Percentiles rank a stretch among this genome's conserved stretches.
Conservation (phyloP, 2,329 filamentous ascomycete species). For the Rutstroemia sydowiana region DNA sequence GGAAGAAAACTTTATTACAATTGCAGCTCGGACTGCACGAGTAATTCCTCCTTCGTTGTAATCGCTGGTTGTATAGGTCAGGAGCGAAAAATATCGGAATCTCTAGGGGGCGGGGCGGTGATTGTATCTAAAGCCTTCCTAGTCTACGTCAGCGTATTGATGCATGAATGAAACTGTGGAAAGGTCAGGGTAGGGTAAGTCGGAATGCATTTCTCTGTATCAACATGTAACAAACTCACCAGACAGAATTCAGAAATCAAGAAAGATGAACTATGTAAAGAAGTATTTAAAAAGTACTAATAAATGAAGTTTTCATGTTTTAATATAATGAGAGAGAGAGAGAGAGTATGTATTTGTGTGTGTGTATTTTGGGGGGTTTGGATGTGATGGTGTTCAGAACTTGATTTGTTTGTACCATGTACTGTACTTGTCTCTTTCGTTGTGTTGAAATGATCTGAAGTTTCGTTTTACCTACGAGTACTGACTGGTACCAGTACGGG, state of each 20-base stretch:
- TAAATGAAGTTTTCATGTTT: background rate
- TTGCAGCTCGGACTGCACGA: background rate
- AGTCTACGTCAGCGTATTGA: conserved; percentile 29
- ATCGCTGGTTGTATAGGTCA: conserved; percentile 12
- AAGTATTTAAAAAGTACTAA: conserved; percentile 1
- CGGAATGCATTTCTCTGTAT: conserved; percentile 1
- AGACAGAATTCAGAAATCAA: background rate
- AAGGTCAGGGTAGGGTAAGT: background rate
- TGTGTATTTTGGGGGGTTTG: no score
- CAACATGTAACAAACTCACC: background rate
- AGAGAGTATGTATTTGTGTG: no score
- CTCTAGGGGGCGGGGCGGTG: conserved; percentile 22
- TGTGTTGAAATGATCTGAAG: no score
- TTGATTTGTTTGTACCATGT: no score
- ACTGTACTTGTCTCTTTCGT: no score
- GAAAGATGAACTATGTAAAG: background rate
- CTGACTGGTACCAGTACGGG: no score
- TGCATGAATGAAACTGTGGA: conserved; percentile 18
- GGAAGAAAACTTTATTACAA: background rate
- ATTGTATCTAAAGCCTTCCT: conserved; percentile 23
- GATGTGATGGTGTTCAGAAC: no score
- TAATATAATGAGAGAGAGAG: no score
- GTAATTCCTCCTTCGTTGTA: background rate
- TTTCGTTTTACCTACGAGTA: no score
- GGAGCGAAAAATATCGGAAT: conserved; percentile 9